Evolutionary conservation across 176 grass and related monocot genomes (phyloP), one percentile per base, ranked within the genome.

Genomic region (Oryza glumipatula): DNA sequence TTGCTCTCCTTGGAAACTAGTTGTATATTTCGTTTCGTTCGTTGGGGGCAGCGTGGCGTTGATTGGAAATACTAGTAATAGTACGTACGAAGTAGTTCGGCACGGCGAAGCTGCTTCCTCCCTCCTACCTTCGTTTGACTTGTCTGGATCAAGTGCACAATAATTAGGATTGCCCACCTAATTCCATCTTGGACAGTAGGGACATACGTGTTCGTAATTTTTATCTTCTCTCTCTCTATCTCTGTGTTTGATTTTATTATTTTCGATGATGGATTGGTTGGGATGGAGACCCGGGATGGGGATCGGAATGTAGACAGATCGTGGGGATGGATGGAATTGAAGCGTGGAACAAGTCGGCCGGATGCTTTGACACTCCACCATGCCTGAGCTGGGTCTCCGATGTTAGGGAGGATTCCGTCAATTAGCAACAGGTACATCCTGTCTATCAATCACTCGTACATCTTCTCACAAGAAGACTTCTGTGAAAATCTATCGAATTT

Each of bases 161-260:
- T 78, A 78, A 82, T 86, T 48, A 30, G 46, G 67, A 61, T 61
- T 69, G 77, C 79, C 77, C 73, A 82, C 83, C 88, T 78, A 86
- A 86, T 73, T 72, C 47, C 79, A 77, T 54, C 73, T 81, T 90
- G 80, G 46, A 52, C 66, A 85, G 51, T 41, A 70, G 63, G 67
- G 76, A 11, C 51, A 5, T 54, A 11, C 51, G 16, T 54, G 7
- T 71, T 21, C 14, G 70, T 41, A 36, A 74, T 47, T 33, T 16
- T 48, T 70, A 0, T 49, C 9, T 51, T 85, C 49, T 47, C 14
- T 0, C 38, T 6, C 49, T 47, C 14, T 0, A 5, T 39, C 38
- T 39, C 38, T 39, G 6, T 39, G 38, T 39, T 39, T 39, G 23
- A 32, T 35, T 60, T 60, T 24, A 36, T 73, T 72, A 14, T 82